Percentiles rank a stretch among this genome's conserved stretches.
Evolutionary conservation across 345 rosid genomes (phyloP).

Genomic region (Orychophragmus violaceus): DNA sequence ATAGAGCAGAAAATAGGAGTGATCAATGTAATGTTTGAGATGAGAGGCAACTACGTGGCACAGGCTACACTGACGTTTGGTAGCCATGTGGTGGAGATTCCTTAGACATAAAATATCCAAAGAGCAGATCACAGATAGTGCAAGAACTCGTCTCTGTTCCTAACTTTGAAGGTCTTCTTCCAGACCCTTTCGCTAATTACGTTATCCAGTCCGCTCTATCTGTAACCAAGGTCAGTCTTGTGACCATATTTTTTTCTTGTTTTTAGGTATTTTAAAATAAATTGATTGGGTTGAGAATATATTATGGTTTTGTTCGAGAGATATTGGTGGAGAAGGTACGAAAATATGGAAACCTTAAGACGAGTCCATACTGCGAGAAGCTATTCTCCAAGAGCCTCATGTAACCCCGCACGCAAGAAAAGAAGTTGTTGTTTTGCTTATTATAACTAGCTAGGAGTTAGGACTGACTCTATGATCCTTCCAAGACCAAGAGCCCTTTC

Average conservation of each 20-base stretch:
- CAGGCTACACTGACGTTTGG: constrained; percentile 58
- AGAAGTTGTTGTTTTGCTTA: not conserved
- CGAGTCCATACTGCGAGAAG: constrained; percentile 60
- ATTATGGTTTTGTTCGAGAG: constrained; percentile 39
- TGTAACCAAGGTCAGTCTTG: constrained; percentile 39
- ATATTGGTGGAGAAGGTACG: constrained; percentile 43
- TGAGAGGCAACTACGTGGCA: constrained; percentile 14
- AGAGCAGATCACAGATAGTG: constrained; percentile 42
- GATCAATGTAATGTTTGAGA: no score
- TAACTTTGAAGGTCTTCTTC: constrained; percentile 47
- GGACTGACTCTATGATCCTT: no score
- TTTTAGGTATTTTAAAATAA: no score
- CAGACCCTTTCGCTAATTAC: constrained; percentile 65
- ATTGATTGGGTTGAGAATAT: no score
- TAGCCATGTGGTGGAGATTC: constrained; percentile 72
- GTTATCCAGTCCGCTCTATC: constrained; percentile 58
- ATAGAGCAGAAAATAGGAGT: no score
- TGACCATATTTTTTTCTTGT: no score
- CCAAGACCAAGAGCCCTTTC: no score
- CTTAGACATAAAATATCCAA: no score
- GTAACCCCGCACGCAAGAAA: not conserved
- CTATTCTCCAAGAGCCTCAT: constrained; percentile 41
- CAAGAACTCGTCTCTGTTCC: constrained; percentile 43
- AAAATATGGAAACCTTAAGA: constrained; percentile 36
- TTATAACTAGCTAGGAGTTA: no score